Percentiles rank a stretch among this genome's conserved stretches.
Evolutionary conservation across 768 basidiomycete species (phyloP).

Genomic region (Xerocomellus chrysenteron): DNA sequence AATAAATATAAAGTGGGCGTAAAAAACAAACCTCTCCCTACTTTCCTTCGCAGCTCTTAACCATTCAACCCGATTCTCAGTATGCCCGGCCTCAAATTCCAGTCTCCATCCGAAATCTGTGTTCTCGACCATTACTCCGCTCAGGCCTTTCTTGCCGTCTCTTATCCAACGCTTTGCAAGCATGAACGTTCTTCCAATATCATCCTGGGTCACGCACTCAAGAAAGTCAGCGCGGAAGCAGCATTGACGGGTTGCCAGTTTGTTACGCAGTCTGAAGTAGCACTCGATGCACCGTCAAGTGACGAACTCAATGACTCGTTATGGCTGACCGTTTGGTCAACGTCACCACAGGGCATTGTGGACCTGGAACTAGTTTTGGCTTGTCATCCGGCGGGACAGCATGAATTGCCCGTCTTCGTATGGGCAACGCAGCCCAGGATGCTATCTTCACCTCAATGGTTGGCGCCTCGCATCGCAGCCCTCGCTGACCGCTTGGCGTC

Average conservation of each 20-base stretch:
- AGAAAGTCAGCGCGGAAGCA: slow-evolving; percentile 38
- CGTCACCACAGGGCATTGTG: slow-evolving; percentile 27
- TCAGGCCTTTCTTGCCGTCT: slow-evolving; percentile 39
- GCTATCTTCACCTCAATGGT: slow-evolving; percentile 26
- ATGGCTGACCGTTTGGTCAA: slow-evolving; percentile 53
- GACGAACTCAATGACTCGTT: slow-evolving; percentile 32
- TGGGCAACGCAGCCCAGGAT: slow-evolving; percentile 39
- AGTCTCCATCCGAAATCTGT: slow-evolving; percentile 18
- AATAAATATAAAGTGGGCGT: slow-evolving; percentile 7
- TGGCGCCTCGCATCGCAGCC: slow-evolving; percentile 35
- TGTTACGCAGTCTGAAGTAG: slow-evolving; percentile 34
- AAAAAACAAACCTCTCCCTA: neutral
- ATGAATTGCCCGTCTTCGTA: slow-evolving; percentile 54
- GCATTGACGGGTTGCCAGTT: slow-evolving; percentile 39
- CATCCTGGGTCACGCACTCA: slow-evolving; percentile 51
- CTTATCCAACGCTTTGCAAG: slow-evolving; percentile 41
- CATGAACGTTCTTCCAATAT: slow-evolving; percentile 53
- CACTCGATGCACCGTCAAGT: slow-evolving; percentile 22
- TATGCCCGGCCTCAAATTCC: slow-evolving; percentile 34
- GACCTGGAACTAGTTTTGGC: slow-evolving; percentile 46
- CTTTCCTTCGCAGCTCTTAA: neutral
- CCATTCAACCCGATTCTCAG: neutral
- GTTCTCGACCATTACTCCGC: slow-evolving; percentile 42
- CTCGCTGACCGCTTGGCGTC: slow-evolving; percentile 38
- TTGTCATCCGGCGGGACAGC: slow-evolving; percentile 43